Conservation (phyloP, 768 basidiomycete species). For the Xanthoconium stramineum region DNA sequence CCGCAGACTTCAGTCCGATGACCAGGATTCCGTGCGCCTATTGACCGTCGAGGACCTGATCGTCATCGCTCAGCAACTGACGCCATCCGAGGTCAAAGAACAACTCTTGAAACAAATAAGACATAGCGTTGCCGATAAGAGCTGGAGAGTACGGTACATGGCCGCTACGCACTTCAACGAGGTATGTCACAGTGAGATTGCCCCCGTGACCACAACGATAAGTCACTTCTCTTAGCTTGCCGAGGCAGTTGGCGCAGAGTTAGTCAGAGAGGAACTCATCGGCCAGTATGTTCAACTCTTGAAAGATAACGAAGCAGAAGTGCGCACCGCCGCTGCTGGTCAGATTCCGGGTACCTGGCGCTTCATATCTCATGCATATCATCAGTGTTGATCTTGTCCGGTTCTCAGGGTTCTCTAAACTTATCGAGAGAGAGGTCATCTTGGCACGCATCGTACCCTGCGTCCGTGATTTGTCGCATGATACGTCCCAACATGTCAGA, state of each 20-base stretch:
- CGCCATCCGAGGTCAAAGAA: constrained; percentile 87
- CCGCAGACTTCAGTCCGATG: constrained; percentile 89
- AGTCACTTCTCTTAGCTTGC: constrained; percentile 58
- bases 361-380: background rate
- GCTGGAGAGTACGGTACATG: constrained; percentile 99
- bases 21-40: constrained; percentile 96
- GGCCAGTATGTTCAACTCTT: constrained; percentile 89
- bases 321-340: constrained; percentile 91
- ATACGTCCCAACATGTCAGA: constrained; percentile 94
- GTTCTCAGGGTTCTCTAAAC: constrained; percentile 84
- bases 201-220: background rate
- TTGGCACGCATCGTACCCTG: constrained; percentile 91
- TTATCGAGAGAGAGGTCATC: constrained; percentile 91
- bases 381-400: constrained; percentile 7
- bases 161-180: constrained; percentile 96
- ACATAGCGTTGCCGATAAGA: constrained; percentile 88
- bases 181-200: constrained; percentile 39
- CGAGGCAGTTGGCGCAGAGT: constrained; percentile 82
- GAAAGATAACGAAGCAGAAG: constrained; percentile 99
- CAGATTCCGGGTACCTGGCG: constrained; percentile 83
- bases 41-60: constrained; percentile 96
- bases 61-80: constrained; percentile 80
- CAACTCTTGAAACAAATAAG: constrained; percentile 86
- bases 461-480: constrained; percentile 90
- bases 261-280: constrained; percentile 92